A percentile compares a stretch with the other conserved stretches of the same genome.
These are phyloP conservation scores for Dichotomopilus funicola DNA, from an alignment of 2,329 filamentous ascomycete genomes.

Conservation along the genomic window DNA sequence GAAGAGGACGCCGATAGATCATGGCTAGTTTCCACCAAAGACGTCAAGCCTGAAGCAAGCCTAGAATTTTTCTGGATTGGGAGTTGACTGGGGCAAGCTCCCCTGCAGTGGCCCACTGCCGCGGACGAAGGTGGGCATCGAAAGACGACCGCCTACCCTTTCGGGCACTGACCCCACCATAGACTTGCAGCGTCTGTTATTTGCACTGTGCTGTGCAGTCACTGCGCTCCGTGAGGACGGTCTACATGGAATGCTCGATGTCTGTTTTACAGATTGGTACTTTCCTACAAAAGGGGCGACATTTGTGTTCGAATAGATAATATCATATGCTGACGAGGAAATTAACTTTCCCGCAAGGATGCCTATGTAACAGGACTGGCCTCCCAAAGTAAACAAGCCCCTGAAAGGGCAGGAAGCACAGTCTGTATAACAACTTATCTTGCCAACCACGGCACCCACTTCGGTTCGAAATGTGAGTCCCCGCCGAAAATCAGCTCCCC, in stretches of 20 bases:
- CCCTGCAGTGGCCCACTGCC: no score
- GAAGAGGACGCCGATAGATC: slow-evolving; percentile 4
- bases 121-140: not conserved
- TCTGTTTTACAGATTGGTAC: no score
- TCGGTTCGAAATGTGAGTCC: slow-evolving; percentile 24
- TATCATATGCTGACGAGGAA: no score
- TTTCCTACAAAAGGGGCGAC: no score
- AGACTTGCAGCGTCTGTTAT: slow-evolving; percentile 2
- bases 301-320: no score
- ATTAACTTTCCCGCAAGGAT: no score
- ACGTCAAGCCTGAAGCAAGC: slow-evolving; percentile 10
- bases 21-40: slow-evolving; percentile 3
- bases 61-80: slow-evolving; percentile 11
- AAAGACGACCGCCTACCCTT: slow-evolving; percentile 23
- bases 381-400: not conserved
- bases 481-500: slow-evolving; percentile 19
- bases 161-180: slow-evolving; percentile 17
- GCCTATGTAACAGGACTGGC: not conserved
- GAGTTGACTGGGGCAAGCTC: no score
- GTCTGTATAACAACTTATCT: slow-evolving; percentile 10
- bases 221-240: no score
- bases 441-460: slow-evolving; percentile 6
- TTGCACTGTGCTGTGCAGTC: not conserved
- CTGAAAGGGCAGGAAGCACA: slow-evolving; percentile 1
- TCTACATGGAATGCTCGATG: no score